A percentile compares a stretch with the other conserved stretches of the same genome.
Evolutionary conservation across 257 asterid species (phyloP).

Genomic region (Coffea canephora): DNA sequence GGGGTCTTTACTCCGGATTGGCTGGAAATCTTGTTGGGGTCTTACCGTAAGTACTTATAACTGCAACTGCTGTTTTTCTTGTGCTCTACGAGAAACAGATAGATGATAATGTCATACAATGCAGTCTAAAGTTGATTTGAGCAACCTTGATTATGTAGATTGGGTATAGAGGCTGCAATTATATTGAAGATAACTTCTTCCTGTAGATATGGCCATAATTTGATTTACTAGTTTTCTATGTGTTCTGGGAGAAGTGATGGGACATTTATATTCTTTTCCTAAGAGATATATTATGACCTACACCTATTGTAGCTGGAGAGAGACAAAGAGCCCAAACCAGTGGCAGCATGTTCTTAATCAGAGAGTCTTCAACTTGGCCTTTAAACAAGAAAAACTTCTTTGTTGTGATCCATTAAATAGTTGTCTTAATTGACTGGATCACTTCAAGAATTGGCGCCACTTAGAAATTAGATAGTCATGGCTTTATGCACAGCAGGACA

Average conservation of each 20-base stretch:
- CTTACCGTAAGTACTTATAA: slow-evolving; percentile 54
- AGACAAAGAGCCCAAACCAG: neutral
- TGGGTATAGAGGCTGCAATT: neutral
- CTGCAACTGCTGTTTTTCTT: slow-evolving; percentile 6
- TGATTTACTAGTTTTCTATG: too few species aligned
- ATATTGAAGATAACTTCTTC: neutral
- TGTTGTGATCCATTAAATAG: too few species aligned
- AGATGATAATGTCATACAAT: neutral
- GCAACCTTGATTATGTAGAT: slow-evolving; percentile 3
- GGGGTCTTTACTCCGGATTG: slow-evolving; percentile 72
- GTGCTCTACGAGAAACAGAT: neutral
- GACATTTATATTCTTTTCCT: neutral
- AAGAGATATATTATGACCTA: neutral
- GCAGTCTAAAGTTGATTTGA: slow-evolving; percentile 4
- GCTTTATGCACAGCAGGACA: too few species aligned
- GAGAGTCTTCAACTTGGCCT: neutral
- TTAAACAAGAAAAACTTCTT: too few species aligned
- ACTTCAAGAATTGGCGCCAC: neutral
- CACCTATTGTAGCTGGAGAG: neutral
- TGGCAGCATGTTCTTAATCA: neutral
- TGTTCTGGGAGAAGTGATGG: neutral
- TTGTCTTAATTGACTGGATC: neutral
- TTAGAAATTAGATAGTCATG: too few species aligned
- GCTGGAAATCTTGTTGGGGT: slow-evolving; percentile 71
- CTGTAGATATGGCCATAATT: neutral